Evolutionary conservation across 2,329 filamentous ascomycete species (phyloP).

Genomic region (Pseudogymnoascus sp.): DNA sequence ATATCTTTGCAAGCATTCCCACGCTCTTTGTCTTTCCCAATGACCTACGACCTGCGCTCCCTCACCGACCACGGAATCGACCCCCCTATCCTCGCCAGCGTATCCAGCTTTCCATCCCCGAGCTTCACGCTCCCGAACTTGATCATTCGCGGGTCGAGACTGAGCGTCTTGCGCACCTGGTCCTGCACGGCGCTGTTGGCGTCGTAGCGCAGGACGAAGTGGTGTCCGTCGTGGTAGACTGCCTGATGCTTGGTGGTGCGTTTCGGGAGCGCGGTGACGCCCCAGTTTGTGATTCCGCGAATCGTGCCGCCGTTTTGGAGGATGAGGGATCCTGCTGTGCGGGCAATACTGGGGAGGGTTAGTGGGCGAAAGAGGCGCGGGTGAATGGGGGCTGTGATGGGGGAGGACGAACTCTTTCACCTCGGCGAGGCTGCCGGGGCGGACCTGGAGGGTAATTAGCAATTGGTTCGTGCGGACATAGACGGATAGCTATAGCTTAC

Average conservation of each 20-base stretch:
- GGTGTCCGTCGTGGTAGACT: constrained; percentile 78
- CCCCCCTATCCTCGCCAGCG: constrained; percentile 30
- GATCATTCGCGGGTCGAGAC: constrained; percentile 84
- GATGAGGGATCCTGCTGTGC: constrained; percentile 74
- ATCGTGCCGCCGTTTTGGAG: constrained; percentile 81
- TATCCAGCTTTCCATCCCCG: constrained; percentile 54
- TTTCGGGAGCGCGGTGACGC: constrained; percentile 78
- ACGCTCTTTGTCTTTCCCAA: background rate
- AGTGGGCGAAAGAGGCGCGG: background rate
- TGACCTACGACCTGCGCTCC: constrained; percentile 13
- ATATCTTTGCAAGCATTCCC: constrained; percentile 9
- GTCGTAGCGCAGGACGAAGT: constrained; percentile 98
- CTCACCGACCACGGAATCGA: constrained; percentile 24
- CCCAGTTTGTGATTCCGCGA: constrained; percentile 92
- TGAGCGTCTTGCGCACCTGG: constrained; percentile 65
- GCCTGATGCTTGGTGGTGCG: constrained; percentile 74
- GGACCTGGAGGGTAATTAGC: constrained; percentile 56
- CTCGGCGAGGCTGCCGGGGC: constrained; percentile 80
- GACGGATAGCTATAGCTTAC: constrained; percentile 45
- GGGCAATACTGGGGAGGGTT: constrained; percentile 62
- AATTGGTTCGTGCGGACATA: background rate
- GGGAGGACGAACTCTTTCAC: constrained; percentile 75
- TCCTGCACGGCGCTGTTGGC: constrained; percentile 65
- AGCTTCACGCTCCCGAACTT: constrained; percentile 81
- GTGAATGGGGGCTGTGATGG: constrained; percentile 12